Conservation (phyloP, 768 basidiomycete species). For the Naganishia kalamii region DNA sequence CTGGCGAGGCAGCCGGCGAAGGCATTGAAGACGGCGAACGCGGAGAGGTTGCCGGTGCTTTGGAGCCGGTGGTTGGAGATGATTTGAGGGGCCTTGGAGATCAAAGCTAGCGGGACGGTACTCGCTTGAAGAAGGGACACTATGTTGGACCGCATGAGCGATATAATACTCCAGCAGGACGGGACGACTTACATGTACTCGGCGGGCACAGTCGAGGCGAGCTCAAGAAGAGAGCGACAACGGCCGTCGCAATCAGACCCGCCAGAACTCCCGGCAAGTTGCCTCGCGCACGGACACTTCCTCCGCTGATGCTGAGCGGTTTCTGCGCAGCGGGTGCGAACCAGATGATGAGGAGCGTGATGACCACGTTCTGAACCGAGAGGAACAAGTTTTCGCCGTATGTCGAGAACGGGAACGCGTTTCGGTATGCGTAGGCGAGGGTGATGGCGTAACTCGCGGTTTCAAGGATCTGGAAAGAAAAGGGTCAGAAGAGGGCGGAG, state of each 20-base stretch:
- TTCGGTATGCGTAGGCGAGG: conserved; percentile 74
- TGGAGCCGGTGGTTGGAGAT: conserved; percentile 64
- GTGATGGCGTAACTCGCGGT: conserved; percentile 86
- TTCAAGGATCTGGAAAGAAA: conserved; percentile 55
- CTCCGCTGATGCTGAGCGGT: conserved; percentile 12
- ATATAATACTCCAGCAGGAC: conserved; percentile 32
- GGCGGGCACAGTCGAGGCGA: conserved; percentile 36
- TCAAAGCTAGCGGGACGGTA: conserved; percentile 83
- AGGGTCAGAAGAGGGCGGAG: background rate
- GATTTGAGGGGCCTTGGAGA: conserved; percentile 94
- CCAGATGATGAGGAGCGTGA: conserved; percentile 77
- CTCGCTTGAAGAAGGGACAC: conserved; percentile 69
- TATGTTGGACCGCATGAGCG: background rate
- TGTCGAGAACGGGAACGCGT: conserved; percentile 87
- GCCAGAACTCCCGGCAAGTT: conserved; percentile 31
- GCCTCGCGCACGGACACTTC: conserved; percentile 19
- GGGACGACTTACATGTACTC: conserved; percentile 35
- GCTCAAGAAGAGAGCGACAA: conserved; percentile 30
- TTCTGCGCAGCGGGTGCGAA: conserved; percentile 46
- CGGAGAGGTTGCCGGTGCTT: conserved; percentile 88
- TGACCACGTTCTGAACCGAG: conserved; percentile 75
- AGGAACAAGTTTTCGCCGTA: conserved; percentile 97
- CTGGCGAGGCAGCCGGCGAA: conserved; percentile 83
- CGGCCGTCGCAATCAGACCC: conserved; percentile 28
- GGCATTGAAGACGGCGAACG: conserved; percentile 83